Evolutionary conservation across 257 asterid genomes (phyloP).

Genomic region (Ocimum tenuiflorum): DNA sequence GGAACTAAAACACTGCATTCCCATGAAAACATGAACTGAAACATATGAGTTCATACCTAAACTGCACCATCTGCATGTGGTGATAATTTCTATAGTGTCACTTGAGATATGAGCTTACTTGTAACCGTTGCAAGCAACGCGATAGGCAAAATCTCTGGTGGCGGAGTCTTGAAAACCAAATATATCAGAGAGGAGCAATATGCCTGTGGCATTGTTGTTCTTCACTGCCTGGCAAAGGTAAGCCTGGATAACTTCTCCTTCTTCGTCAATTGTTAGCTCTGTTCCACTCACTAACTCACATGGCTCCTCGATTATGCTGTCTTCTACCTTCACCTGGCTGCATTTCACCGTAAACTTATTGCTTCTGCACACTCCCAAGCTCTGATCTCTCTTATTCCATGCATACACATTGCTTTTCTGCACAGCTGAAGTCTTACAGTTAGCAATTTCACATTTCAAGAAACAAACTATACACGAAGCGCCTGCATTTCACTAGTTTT

Average conservation of each 20-base stretch:
- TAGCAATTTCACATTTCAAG: slow-evolving; percentile 22
- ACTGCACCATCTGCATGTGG: neutral
- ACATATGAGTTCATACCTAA: neutral
- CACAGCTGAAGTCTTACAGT: slow-evolving; percentile 52
- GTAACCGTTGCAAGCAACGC: slow-evolving; percentile 79
- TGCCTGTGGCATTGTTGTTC: slow-evolving; percentile 74
- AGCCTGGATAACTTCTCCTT: slow-evolving; percentile 39
- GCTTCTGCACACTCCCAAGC: slow-evolving; percentile 16
- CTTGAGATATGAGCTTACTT: slow-evolving; percentile 42
- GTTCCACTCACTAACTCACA: slow-evolving; percentile 72
- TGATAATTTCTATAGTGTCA: neutral
- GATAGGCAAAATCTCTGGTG: slow-evolving; percentile 72
- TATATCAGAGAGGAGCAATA: slow-evolving; percentile 67
- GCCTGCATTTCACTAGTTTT: neutral
- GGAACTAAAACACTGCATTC: slow-evolving; percentile 73
- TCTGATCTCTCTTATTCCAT: slow-evolving; percentile 18
- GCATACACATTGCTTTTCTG: slow-evolving; percentile 38
- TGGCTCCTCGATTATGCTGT: slow-evolving; percentile 42
- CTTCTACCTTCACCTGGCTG: slow-evolving; percentile 47
- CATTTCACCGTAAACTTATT: slow-evolving; percentile 23
- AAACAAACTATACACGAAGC: neutral
- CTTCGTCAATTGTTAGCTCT: slow-evolving; percentile 55
- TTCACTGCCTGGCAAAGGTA: slow-evolving; percentile 62
- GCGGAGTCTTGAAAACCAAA: slow-evolving; percentile 66
- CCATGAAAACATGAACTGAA: slow-evolving; percentile 8